Base-by-base conservation (phyloP, 352 stramenopile genomes). In the Elongisporangium prolatum region DNA sequence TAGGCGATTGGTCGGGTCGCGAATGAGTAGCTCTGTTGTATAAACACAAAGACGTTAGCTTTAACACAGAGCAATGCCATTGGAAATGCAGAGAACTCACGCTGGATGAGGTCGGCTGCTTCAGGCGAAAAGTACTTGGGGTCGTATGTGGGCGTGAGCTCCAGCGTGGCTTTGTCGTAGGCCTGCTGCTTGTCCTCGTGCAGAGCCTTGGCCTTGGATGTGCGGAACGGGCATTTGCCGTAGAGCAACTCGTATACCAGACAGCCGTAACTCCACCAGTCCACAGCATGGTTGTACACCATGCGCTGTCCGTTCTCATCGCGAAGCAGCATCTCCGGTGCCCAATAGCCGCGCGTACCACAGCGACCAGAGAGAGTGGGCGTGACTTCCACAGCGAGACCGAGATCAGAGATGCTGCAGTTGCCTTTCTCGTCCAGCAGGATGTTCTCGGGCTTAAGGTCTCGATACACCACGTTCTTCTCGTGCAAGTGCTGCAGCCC, bases 261-360 rank as follows among this genome's bases (percentile, higher is more conserved):
- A 67, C 96, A 99, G 11, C 97, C 97, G 70, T 98, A 98, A 64
- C 91, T 98, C 83, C 97, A 99, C 94, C 95, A 99, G 78, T 99
- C 97, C 13, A 98, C 96, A 6, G 83, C 72, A 38, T 98, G 82
- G 64, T 89, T 88, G 71, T 99, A 99, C n/a, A 83, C 74, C 67
- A 96, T 93, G 54, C 93, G 80, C 61, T 98, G 97, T 6, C 95
- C 96, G 54, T 80, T 87, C 50, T 84, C 74, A 56, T 98, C 89
- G 14, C 89, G 80, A 28, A 89, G 64, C 28, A 98, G 69, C 96
- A 99, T 99, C 76, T 99, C 97, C 21, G 96, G 96, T 10, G 96
- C 94, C 96, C 96, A 99, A 72, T 99, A 93, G 1, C 84, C 84
- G 54, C 84, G 71, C 13, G 84, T 93, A 7, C 84, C 84, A 24